phyloP scores from a whole-genome alignment of 2,329 filamentous ascomycete genomes.

The Ophiostoma australiae region DNA sequence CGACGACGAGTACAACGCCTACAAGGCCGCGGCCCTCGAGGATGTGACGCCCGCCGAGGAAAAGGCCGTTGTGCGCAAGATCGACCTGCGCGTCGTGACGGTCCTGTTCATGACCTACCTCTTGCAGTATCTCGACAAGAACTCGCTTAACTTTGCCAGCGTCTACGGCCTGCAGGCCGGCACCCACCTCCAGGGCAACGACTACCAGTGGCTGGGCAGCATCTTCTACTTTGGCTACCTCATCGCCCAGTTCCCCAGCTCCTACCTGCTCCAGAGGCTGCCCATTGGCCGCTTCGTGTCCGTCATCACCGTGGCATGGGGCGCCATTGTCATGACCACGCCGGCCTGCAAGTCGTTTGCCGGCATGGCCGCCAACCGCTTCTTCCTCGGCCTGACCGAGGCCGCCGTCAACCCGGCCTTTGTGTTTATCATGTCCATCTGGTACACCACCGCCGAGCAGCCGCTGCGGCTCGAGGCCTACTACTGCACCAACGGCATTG shows the following conservation, averaged over 20 bases:
- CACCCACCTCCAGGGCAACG: conserved; percentile 32
- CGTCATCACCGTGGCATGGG: conserved; percentile 53
- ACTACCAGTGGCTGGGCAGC: conserved; percentile 34
- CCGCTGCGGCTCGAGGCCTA: conserved; percentile 56
- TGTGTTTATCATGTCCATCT: conserved; percentile 62
- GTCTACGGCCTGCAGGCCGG: conserved; percentile 25
- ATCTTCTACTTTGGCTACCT: conserved; percentile 26
- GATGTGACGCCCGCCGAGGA: conserved; percentile 27
- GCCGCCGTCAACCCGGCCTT: conserved; percentile 47
- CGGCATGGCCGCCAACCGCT: conserved; percentile 51
- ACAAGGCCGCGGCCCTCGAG: not conserved
- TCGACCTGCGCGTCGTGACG: conserved; percentile 53
- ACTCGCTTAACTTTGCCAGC: conserved; percentile 26
- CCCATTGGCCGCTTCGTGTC: conserved; percentile 37
- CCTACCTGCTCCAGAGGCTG: conserved; percentile 33
- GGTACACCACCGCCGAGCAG: conserved; percentile 58
- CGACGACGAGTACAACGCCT: conserved; percentile 10
- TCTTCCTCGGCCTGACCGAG: conserved; percentile 60
- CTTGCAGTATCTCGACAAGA: conserved; percentile 59
- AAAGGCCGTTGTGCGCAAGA: conserved; percentile 47
- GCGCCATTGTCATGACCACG: conserved; percentile 46
- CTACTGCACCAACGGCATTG: conserved; percentile 54
- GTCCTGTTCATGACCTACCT: conserved; percentile 55
- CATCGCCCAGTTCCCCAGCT: conserved; percentile 32
- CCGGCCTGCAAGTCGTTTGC: conserved; percentile 50